Conservation (phyloP, 1,284 basidiomycete species). For the Chondrostereum purpureum region DNA sequence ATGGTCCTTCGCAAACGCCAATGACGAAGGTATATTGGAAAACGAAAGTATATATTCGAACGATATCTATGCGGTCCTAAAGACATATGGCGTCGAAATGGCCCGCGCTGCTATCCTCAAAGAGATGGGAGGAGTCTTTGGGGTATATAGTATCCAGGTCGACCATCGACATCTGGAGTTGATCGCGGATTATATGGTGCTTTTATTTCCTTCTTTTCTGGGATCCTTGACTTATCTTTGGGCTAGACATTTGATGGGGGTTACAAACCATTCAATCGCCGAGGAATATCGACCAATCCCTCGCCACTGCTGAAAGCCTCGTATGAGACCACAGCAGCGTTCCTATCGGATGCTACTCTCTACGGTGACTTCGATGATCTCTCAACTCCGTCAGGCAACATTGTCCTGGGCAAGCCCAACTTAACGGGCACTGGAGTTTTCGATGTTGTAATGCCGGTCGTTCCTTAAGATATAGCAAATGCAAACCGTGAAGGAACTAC, state of each 20-base stretch:
- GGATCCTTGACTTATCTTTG: slow-evolving; percentile 8
- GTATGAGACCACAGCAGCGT: slow-evolving; percentile 95
- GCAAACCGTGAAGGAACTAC: too few relatives aligned
- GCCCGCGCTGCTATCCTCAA: slow-evolving; percentile 87
- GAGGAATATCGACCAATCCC: slow-evolving; percentile 85
- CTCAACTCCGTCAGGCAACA: slow-evolving; percentile 82
- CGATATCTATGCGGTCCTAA: slow-evolving; percentile 90
- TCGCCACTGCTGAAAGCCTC: slow-evolving; percentile 95
- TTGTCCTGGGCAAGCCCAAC: slow-evolving; percentile 85
- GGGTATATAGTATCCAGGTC: slow-evolving; percentile 96
- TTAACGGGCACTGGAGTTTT: slow-evolving; percentile 86
- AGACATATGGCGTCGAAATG: slow-evolving; percentile 96
- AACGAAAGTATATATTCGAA: slow-evolving; percentile 87
- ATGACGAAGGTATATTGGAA: slow-evolving; percentile 67
- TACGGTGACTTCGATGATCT: slow-evolving; percentile 94
- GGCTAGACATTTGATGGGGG: slow-evolving; percentile 91
- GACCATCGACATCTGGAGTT: slow-evolving; percentile 92
- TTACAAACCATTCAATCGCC: slow-evolving; percentile 97
- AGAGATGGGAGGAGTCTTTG: slow-evolving; percentile 91
- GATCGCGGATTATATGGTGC: slow-evolving; percentile 98
- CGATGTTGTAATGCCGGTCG: slow-evolving; percentile 64
- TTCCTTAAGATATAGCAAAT: too few relatives aligned
- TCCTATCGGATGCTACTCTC: slow-evolving; percentile 91
- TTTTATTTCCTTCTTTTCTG: slow-evolving; percentile 18
- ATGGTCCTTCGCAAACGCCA: slow-evolving; percentile 77